phyloP scores from a whole-genome alignment of 176 grass and related monocot species.

The Thalia dealbata region DNA sequence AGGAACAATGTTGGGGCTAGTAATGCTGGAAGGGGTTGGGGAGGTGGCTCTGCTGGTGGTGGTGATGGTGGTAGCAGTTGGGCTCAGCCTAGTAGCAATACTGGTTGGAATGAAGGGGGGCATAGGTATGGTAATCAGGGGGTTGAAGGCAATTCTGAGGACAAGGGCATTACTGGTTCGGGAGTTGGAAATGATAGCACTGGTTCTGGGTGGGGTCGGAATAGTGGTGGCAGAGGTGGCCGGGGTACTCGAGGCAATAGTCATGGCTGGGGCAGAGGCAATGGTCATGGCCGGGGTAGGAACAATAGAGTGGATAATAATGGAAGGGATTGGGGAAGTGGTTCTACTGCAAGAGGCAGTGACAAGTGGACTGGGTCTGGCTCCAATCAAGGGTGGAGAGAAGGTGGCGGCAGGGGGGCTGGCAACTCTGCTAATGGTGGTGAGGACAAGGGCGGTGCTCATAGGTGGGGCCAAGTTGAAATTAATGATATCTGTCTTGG shows the following conservation, averaged over 20 bases:
- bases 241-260: neutral
- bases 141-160: neutral
- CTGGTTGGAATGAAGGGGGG: neutral
- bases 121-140: neutral
- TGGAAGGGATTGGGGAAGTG: slow-evolving; percentile 1
- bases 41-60: neutral
- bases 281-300: neutral
- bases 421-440: neutral
- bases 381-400: neutral
- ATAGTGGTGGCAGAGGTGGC: neutral
- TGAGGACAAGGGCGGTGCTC: neutral
- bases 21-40: neutral
- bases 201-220: neutral
- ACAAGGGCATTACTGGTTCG: neutral
- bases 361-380: neutral
- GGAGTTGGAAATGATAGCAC: neutral
- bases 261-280: neutral
- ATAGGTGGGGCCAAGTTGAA: neutral
- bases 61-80: too few relatives aligned
- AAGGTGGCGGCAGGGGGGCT: neutral
- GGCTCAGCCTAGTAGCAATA: neutral
- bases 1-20: neutral
- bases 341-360: neutral
- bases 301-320: neutral
- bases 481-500: neutral